Percentiles rank a stretch among this genome's conserved stretches.
These are phyloP conservation scores for Lactifluus piperatus DNA, from an alignment of 768 basidiomycete species.

Conservation along the genomic window DNA sequence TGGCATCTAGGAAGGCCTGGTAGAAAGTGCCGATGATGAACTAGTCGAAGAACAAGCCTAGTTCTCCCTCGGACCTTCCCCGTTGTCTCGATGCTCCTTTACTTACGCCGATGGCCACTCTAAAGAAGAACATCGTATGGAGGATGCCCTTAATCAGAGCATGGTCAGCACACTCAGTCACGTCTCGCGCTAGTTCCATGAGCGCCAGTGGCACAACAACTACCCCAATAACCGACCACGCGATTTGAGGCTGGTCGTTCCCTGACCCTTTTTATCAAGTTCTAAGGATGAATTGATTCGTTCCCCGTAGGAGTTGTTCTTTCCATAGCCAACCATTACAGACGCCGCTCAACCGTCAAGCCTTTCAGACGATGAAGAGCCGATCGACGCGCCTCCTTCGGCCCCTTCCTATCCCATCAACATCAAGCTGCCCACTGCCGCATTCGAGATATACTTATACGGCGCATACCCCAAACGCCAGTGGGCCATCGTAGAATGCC, in stretches of 20 bases:
- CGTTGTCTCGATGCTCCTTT: neutral
- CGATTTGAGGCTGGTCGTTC: conserved; percentile 73
- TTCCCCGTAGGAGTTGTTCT: conserved; percentile 44
- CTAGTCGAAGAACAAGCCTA: conserved; percentile 21
- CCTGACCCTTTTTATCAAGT: conserved; percentile 75
- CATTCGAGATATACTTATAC: conserved; percentile 60
- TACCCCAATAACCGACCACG: conserved; percentile 50
- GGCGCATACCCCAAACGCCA: conserved; percentile 50
- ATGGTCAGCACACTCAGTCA: conserved; percentile 70
- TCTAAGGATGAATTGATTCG: conserved; percentile 51
- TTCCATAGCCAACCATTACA: conserved; percentile 32
- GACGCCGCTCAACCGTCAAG: conserved; percentile 19
- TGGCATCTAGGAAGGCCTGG: conserved; percentile 72
- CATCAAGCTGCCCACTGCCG: conserved; percentile 27
- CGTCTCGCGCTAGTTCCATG: conserved; percentile 58
- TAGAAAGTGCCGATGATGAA: conserved; percentile 54
- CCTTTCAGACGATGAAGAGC: conserved; percentile 21
- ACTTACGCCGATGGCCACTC: conserved; percentile 18
- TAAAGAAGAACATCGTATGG: conserved; percentile 59
- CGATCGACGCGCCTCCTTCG: neutral
- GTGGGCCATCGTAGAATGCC: conserved; percentile 49
- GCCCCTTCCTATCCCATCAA: conserved; percentile 16
- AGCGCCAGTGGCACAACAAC: conserved; percentile 29
- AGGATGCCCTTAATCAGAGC: conserved; percentile 73
- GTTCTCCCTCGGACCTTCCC: conserved; percentile 21